A percentile compares a stretch with the other conserved stretches of the same genome.
Evolutionary conservation across 2,329 filamentous ascomycete genomes (phyloP).

Genomic region (Sporothrix brunneoviolacea): DNA sequence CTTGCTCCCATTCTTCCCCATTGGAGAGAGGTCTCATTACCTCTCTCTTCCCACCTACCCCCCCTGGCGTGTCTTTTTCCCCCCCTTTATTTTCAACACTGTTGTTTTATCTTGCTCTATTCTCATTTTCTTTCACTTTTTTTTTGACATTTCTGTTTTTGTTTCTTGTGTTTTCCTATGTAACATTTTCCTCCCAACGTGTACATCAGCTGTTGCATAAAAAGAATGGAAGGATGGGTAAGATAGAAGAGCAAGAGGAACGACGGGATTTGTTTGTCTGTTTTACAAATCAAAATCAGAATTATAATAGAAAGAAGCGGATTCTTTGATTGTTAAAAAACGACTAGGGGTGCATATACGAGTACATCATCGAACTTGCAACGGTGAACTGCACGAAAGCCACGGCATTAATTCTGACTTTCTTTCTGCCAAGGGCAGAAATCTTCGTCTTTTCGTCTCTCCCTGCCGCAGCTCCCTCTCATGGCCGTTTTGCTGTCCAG

Average conservation of each 20-base stretch:
- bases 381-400: no score
- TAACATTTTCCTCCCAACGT: slow-evolving; percentile 13
- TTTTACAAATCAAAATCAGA: no score
- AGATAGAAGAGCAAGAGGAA: background rate
- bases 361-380: no score
- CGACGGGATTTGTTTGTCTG: background rate
- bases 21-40: no score
- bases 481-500: slow-evolving; percentile 7
- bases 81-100: slow-evolving; percentile 7
- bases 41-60: background rate
- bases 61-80: background rate
- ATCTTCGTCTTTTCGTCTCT: background rate
- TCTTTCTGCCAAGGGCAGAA: no score
- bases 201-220: slow-evolving; percentile 20
- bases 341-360: no score
- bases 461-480: background rate
- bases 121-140: background rate
- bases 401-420: no score
- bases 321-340: no score
- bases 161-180: slow-evolving; percentile 4
- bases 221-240: background rate
- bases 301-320: no score
- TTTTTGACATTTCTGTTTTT: background rate
- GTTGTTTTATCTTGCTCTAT: background rate
- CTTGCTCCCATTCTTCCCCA: no score